Percentiles rank a stretch among this genome's conserved stretches.
Conservation (phyloP, 495 filamentous ascomycete genomes). For the Patellaria atrata region DNA sequence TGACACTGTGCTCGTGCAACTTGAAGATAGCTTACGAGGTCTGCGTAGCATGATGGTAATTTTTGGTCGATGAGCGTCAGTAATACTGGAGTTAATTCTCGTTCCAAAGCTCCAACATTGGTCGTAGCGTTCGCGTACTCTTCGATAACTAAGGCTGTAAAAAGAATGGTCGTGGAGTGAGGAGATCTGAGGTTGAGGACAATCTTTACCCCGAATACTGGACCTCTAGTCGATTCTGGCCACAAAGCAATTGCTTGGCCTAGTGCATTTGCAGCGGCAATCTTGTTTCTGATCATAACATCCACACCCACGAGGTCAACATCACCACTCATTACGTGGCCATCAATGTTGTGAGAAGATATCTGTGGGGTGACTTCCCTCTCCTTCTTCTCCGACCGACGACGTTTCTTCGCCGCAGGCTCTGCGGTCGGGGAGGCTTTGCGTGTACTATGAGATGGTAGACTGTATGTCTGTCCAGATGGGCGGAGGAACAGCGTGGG, state of each 20-base stretch:
- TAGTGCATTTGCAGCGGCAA: slow-evolving; percentile 70
- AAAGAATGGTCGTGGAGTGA: slow-evolving; percentile 72
- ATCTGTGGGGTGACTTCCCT: slow-evolving; percentile 24
- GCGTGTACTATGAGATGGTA: slow-evolving; percentile 22
- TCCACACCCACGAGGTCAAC: slow-evolving; percentile 87
- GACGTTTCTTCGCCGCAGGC: slow-evolving; percentile 51
- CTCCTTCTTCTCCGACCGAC: slow-evolving; percentile 60
- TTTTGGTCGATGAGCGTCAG: slow-evolving; percentile 64
- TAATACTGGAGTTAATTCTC: slow-evolving; percentile 35
- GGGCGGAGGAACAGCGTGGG: slow-evolving; percentile 77
- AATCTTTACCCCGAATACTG: slow-evolving; percentile 42
- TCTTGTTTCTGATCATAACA: slow-evolving; percentile 72
- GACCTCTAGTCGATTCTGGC: slow-evolving; percentile 30
- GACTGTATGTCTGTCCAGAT: slow-evolving; percentile 69
- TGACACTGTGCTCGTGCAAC: slow-evolving; percentile 82
- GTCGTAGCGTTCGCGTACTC: slow-evolving; percentile 51
- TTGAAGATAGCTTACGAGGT: slow-evolving; percentile 76
- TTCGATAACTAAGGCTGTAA: slow-evolving; percentile 71
- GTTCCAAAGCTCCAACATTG: slow-evolving; percentile 35
- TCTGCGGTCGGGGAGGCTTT: slow-evolving; percentile 48
- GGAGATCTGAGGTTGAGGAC: slow-evolving; percentile 49
- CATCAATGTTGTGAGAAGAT: slow-evolving; percentile 80
- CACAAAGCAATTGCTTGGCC: slow-evolving; percentile 57
- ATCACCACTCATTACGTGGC: slow-evolving; percentile 94
- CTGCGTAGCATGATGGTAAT: slow-evolving; percentile 67